Conservation (phyloP, 768 basidiomycete species). For the Leccinum truebloodii region DNA sequence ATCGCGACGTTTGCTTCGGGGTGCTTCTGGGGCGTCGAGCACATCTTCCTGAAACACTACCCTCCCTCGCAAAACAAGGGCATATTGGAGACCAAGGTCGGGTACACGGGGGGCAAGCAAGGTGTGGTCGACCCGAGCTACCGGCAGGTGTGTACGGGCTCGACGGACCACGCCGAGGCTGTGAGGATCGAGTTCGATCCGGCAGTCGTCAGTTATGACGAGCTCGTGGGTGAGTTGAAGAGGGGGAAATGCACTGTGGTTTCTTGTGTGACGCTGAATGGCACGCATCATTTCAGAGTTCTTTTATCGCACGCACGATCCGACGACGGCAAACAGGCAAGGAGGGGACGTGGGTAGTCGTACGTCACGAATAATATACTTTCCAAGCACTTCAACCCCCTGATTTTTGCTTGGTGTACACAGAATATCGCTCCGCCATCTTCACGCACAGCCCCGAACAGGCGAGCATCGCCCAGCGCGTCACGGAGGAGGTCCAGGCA, state of each 20-base stretch:
- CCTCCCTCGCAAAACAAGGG: conserved; percentile 71
- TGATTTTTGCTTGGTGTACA: neutral
- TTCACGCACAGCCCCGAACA: conserved; percentile 81
- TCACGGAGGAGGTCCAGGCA: conserved; percentile 81
- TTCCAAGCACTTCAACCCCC: neutral
- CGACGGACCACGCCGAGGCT: conserved; percentile 88
- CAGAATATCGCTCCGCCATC: conserved; percentile 94
- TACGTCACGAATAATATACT: conserved; percentile 37
- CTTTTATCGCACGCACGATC: conserved; percentile 94
- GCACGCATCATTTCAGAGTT: conserved; percentile 55
- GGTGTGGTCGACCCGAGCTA: conserved; percentile 63
- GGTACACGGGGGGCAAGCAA: conserved; percentile 74
- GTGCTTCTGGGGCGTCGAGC: conserved; percentile 88
- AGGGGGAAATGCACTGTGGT: too few species aligned
- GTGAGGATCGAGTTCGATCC: conserved; percentile 87
- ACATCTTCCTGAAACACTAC: conserved; percentile 81
- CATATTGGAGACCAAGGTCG: conserved; percentile 72
- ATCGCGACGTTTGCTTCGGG: conserved; percentile 54
- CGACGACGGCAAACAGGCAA: conserved; percentile 80
- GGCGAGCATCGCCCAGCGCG: conserved; percentile 63
- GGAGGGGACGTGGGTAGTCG: conserved; percentile 79
- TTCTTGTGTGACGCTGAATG: neutral
- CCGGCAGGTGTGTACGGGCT: conserved; percentile 72
- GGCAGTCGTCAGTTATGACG: conserved; percentile 69
- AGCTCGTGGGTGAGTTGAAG: conserved; percentile 64